Conservation (phyloP, 169 alveolate genomes). For the Plasmodium billcollinsi region DNA sequence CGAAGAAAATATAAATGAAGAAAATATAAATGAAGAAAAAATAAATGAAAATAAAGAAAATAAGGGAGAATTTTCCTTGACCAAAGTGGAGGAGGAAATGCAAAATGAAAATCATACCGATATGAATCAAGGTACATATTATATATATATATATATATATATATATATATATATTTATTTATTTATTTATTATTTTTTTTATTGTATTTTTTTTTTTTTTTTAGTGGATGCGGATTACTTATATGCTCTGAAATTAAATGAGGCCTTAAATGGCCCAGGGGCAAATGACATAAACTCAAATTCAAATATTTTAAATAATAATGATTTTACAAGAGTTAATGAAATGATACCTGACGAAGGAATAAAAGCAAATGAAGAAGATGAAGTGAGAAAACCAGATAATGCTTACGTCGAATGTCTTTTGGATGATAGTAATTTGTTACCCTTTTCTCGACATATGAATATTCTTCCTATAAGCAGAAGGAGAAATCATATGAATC, state of each 20-base stretch:
- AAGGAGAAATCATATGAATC: not conserved
- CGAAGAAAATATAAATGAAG: slow-evolving; percentile 5
- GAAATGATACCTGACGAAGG: not conserved
- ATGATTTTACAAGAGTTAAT: not conserved
- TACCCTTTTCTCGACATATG: slow-evolving; percentile 7
- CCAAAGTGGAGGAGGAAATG: too few relatives aligned
- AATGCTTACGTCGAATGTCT: slow-evolving; percentile 61
- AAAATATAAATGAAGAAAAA: slow-evolving; percentile 1
- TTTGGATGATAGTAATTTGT: slow-evolving; percentile 10
- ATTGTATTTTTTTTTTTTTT: not conserved
- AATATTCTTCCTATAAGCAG: not conserved
- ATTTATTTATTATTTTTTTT: too few relatives aligned
- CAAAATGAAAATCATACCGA: too few relatives aligned
- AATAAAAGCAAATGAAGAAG: not conserved
- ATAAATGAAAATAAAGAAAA: not conserved
- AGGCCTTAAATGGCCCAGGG: slow-evolving; percentile 21
- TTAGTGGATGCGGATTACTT: slow-evolving; percentile 55
- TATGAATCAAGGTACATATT: not conserved
- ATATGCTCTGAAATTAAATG: slow-evolving; percentile 53
- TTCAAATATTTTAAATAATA: not conserved
- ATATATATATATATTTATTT: too few relatives aligned
- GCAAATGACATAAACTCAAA: not conserved
- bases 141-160: not conserved
- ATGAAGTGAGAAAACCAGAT: slow-evolving; percentile 46
- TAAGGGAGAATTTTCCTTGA: too few relatives aligned